Base-by-base conservation (phyloP, 2,329 filamentous ascomycete genomes). In the Hymenoscyphus salicellus region DNA sequence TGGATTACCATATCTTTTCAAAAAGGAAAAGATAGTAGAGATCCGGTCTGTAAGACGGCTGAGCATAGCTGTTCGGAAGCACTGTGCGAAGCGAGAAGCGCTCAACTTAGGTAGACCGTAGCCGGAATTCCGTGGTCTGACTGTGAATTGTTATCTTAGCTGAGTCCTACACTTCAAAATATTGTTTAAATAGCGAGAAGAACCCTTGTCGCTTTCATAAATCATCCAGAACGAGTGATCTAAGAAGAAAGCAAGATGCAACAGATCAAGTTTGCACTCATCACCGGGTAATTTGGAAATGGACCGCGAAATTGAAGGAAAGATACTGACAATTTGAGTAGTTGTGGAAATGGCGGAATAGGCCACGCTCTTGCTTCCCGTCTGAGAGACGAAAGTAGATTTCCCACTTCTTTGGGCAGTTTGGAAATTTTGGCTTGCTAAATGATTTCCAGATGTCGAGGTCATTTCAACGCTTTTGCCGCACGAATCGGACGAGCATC, bases 1-100 rank as follows among this genome's bases (percentile, higher is more conserved):
- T 52, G 20, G 7, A 52, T 52, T 26, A 52, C 46, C 26, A 52
- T 26, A 10, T 52, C 11, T 14, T 26, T 23, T 14, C 20, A 52
- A 52, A 49, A 23, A 52, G 46, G 46, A 52, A 52, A 52, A 52
- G 10, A 26, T 52, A 52, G 11, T 14, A 52, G 46, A 20, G 26
- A 52, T 52, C 46, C 46, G 46, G 46, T 52, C 46, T 52, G 46
- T 52, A 52, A 52, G 46, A 52, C 20, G 46, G 46, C 46, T 52
- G 46, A 52, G 46, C 7, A 20, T 26, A 8, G 23, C 11, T 14
- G 36, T 14, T 8, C 11, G 20, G 46, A 23, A 52, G 11, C 20
- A n/a, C n/a, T n/a, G n/a, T n/a, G n/a, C n/a, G n/a, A n/a, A n/a
- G n/a, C n/a, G n/a, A n/a, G n/a, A n/a, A n/a, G n/a, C n/a, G n/a